Evolutionary conservation across 176 grass and related monocot species (phyloP), one percentile per base, ranked within the genome.

Genomic region (Cenchrus purpureus): DNA sequence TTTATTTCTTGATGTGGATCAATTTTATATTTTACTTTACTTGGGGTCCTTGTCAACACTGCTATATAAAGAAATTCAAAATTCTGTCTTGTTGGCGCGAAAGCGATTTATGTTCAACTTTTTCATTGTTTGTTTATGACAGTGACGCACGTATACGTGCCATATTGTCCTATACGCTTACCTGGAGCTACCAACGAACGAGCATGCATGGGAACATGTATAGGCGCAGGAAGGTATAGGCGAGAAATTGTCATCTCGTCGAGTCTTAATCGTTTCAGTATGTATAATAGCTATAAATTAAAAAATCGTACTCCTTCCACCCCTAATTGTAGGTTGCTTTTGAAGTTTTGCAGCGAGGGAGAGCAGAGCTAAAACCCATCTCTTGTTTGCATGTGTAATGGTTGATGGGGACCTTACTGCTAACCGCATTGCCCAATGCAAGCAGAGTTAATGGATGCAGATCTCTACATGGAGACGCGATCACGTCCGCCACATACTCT

Each of bases 31-130:
- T 28, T 22, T 81, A 64, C 31, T 64, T 79, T 68, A 28, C 43
- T 79, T 25, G 14, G 1, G 34, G 12, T 56, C 80, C 16, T 22
- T 49, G 20, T 29, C 32, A 64, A 59, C 72, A 13, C 28, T 32
- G 50, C 25, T 37, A 42, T 44, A 74, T 34, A 37, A 31, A 56
- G 32, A 53, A 81, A 63, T 63, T 63, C 10, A 63, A 65, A 65
- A 66, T 20, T n/a, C 0, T 80, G 57, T 32, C 79, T 82, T 69
- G 45, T 51, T 72, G 73, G 73, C 29, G 79, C 64, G 73, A 83
- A 77, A 82, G 86, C 31, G 29, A 87, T 73, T 62, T 20, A 32
- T 59, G 61, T 68, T 81, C 40, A 66, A 2, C 28, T 52, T 81
- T 74, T 51, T 1, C 8, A 12, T 22, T 58, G 6, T 87, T 49